Evolutionary conservation across 768 basidiomycete species (phyloP), one percentile per base, ranked within the genome.

Genomic region (Chalciporus pseudorubinellus): DNA sequence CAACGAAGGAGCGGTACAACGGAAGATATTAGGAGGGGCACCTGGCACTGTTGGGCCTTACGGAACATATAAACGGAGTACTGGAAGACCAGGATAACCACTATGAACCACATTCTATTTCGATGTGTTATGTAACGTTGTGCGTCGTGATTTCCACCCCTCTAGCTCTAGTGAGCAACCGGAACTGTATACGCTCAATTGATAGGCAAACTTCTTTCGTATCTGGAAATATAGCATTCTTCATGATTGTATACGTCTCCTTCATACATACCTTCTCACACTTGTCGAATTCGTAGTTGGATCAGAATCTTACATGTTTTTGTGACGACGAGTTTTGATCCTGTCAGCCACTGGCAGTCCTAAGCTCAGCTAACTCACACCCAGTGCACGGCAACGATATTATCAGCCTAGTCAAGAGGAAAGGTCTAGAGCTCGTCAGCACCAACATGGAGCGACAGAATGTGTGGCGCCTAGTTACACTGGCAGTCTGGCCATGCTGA

Each of bases 11-110:
- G 16, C 48, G 22, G 46, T 57, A 10, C 59, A 55, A 47, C 66
- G 55, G 44, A 67, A 59, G 52, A 55, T 60, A 43, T 40, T 74
- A 9, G 70, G 68, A n/a, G 72, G 72, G 2, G 61, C 63, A 21
- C 66, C 66, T 36, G 63, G 73, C 26, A 69, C 67, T 2, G 67
- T 73, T 2, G 77, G 77, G 4, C 73, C 73, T 39, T 80, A 70
- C 56, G 78, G 72, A 34, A 71, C 74, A 31, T 74, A 72, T 48
- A 77, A 77, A 52, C 68, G 72, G 39, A 63, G 62, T 42, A 38
- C 48, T 10, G 53, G 45, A 21, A 39, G 53, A 38, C 58, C 56
- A 40, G 55, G 65, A 31, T 65, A 56, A 12, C 5, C 8, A 28
- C 10, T 46, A 46, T 41, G 39, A 16, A 57, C 51, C 18, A 1